Base-by-base conservation (phyloP, 176 grass and related monocot genomes). In the Carex pumila region DNA sequence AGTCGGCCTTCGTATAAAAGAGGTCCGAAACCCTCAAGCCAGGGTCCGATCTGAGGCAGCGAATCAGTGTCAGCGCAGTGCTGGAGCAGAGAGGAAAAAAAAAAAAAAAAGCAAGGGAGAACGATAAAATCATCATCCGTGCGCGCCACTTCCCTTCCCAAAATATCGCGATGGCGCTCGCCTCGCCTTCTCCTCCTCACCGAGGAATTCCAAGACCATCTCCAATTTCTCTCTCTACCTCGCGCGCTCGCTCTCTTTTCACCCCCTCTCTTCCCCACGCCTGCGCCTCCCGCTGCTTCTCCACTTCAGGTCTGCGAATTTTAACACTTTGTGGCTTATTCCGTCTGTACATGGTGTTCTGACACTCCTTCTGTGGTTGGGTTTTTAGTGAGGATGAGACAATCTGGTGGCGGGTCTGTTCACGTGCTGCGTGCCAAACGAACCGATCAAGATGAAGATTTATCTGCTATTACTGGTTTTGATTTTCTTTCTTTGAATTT, bases 401-500 rank as follows among this genome's bases (percentile, higher is more conserved):
- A 89, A 78, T 55, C 75, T 34, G 84, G 84, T 10, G 22, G 45
- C 2, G 81, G 84, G 4, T 59, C 41, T 8, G 70, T 75, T 19
- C 63, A 52, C 70, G 62, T 55, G 65, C 18, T 75, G 76, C 64
- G 85, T 12, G 81, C 91, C 19, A 87, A 66, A 3, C 19, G 32
- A 18, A 10, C 70, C 2, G 85, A 89, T 6, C 89, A 73, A 69
- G 89, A 91, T 65, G 91, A 91, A 10, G 87, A 74, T 2, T 73
- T 91, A 9, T 83, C 89, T 19, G 43, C 84, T 70, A 45, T 45
- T 83, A 62, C 89, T 19, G 91, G 91, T 93, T 79, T 86, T 30
- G 1, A 17, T 56, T 32, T 19, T 74, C 71, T 52, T 18, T 50
- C n/a, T 14, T 75, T 75, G 6, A 34, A 7, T 34, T 56, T 3